Conservation (phyloP, 129 eudicot genomes). For the Ambrosia artemisiifolia region DNA sequence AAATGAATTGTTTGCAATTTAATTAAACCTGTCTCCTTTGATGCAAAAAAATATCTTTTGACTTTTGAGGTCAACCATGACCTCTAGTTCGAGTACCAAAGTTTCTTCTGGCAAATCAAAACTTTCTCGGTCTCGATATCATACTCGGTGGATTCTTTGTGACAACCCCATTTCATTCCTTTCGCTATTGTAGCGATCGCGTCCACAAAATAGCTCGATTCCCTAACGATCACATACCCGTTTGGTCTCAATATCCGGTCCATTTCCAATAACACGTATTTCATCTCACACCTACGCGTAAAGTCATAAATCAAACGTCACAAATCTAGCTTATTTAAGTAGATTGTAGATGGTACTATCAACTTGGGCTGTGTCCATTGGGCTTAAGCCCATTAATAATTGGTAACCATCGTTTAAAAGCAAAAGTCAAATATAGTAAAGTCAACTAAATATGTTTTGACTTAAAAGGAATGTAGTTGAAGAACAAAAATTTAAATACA, state of each 20-base stretch:
- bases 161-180: conserved; percentile 91
- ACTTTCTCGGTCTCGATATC: conserved; percentile 65
- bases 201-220: conserved; percentile 62
- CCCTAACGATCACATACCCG: conserved; percentile 78
- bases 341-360: too few species aligned
- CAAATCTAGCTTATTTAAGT: neutral
- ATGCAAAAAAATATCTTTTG: conserved; percentile 5
- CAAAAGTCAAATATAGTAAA: too few species aligned
- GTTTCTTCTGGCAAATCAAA: conserved; percentile 83
- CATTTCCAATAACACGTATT: conserved; percentile 81
- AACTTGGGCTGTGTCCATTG: too few species aligned
- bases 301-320: neutral
- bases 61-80: conserved; percentile 26
- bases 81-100: conserved; percentile 76
- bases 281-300: conserved; percentile 75
- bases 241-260: conserved; percentile 81
- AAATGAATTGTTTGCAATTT: conserved; percentile 20
- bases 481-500: neutral
- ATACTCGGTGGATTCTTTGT: conserved; percentile 68
- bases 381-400: too few species aligned
- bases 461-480: too few species aligned
- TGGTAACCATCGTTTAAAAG: too few species aligned
- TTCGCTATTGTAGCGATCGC: conserved; percentile 59
- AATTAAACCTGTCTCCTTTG: neutral
- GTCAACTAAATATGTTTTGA: too few species aligned